Base-by-base conservation (phyloP, 495 filamentous ascomycete genomes). In the Pyronema domesticum region DNA sequence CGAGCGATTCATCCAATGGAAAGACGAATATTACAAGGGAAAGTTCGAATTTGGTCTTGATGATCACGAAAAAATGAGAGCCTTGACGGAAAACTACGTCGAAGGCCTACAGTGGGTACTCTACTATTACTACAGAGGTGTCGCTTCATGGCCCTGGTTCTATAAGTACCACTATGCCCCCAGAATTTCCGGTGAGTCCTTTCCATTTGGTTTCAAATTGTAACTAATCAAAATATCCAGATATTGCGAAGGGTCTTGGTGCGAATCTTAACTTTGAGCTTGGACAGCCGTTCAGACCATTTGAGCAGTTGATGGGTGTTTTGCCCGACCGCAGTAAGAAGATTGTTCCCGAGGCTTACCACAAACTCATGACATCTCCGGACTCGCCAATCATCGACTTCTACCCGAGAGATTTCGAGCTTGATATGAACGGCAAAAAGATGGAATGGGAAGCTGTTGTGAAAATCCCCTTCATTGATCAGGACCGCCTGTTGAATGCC, bases 361-460 rank as follows among this genome's bases (percentile, higher is more conserved):
- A 85, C 68, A 78, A 85, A 9, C 74, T 99, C 18, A 99, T 99
- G 93, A 94, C 84, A 3, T 82, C 85, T 46, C 70, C 79, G 0
- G 76, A 85, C 3, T 95, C 89, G n/a, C 88, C 93, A 10, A 96
- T 99, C 67, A 85, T 94, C 60, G 89, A 96, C 62, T 96, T 99
- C 69, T 99, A 99, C 63, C 93, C 93, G 30, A 78, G 89, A 55
- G 89, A 96, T 58, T 99, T 99, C 59, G 88, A 95, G 58, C 76
- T 99, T 15, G 93, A 99, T 64, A 95, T 96, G 89, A 95, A 96
- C 61, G 93, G 93, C 53, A 99, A 99, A 74, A 99, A 94, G 72
- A 93, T 94, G 87, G 93, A 96, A 59, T 99, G 93, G 93, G 93
- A 99, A 63, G 93, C 91, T 34, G 89, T 99, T 39, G 88, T 96